Evolutionary conservation across 2,329 filamentous ascomycete species (phyloP).

Genomic region (Pseudogymnoascus sp.): DNA sequence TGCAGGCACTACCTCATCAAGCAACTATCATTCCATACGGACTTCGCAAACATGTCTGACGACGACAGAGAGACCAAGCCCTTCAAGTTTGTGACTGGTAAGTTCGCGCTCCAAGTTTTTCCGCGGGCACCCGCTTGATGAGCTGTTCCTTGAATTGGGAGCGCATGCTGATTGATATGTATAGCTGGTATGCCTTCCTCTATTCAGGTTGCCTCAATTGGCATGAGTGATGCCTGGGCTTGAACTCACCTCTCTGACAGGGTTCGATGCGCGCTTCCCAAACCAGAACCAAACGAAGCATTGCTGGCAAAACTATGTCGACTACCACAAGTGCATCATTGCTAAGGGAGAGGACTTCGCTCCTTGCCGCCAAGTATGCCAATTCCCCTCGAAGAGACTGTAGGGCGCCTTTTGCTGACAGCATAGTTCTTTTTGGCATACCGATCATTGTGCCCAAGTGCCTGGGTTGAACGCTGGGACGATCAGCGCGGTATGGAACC

Average conservation of each 20-base stretch:
- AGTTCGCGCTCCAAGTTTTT: slow-evolving; percentile 30
- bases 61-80: slow-evolving; percentile 91
- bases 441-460: slow-evolving; percentile 92
- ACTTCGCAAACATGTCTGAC: slow-evolving; percentile 74
- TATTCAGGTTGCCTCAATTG: neutral
- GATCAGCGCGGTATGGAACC: slow-evolving; percentile 79
- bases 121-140: slow-evolving; percentile 13
- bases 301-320: slow-evolving; percentile 99
- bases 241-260: slow-evolving; percentile 37
- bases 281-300: slow-evolving; percentile 99
- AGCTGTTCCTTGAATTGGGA: slow-evolving; percentile 20
- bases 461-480: slow-evolving; percentile 93
- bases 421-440: slow-evolving; percentile 88
- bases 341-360: slow-evolving; percentile 98
- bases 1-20: neutral
- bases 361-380: slow-evolving; percentile 82
- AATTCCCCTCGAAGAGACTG: slow-evolving; percentile 15
- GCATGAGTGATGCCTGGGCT: neutral
- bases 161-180: slow-evolving; percentile 31
- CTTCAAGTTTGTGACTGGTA: slow-evolving; percentile 99
- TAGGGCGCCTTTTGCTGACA: slow-evolving; percentile 19
- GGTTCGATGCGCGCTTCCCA: slow-evolving; percentile 98
- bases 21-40: slow-evolving; percentile 20
- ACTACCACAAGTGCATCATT: slow-evolving; percentile 99
- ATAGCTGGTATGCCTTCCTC: slow-evolving; percentile 38